Percentiles rank a stretch among this genome's conserved stretches.
Evolutionary conservation across 306 rosid genomes (phyloP).

Genomic region (Ormosia emarginata): DNA sequence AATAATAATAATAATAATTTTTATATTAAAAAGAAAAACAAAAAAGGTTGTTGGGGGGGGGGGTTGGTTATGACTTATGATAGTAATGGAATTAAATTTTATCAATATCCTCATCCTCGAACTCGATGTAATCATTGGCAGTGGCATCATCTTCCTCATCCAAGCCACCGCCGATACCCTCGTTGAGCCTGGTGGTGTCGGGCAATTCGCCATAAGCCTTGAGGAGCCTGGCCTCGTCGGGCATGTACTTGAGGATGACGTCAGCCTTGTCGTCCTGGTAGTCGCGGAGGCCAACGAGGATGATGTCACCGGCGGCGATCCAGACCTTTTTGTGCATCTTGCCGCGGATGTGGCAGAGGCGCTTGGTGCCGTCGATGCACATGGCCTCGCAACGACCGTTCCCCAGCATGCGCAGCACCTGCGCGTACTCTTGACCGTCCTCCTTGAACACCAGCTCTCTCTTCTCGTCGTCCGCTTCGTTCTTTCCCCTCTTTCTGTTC

Average conservation of each 20-base stretch:
- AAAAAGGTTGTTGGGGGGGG: too few species aligned
- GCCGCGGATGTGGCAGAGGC: slow-evolving; percentile 56
- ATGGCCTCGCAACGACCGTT: slow-evolving; percentile 57
- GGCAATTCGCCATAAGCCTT: slow-evolving; percentile 73
- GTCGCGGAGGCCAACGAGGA: slow-evolving; percentile 56
- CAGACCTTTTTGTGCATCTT: slow-evolving; percentile 75
- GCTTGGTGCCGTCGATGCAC: slow-evolving; percentile 61
- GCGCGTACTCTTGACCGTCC: slow-evolving; percentile 65
- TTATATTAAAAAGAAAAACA: too few species aligned
- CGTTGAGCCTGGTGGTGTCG: slow-evolving; percentile 48
- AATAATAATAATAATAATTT: not conserved
- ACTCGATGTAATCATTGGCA: slow-evolving; percentile 48
- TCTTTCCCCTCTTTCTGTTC: slow-evolving; percentile 67
- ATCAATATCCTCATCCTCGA: slow-evolving; percentile 61
- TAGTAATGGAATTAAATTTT: slow-evolving; percentile 19
- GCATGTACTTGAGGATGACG: slow-evolving; percentile 63
- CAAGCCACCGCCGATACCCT: slow-evolving; percentile 48
- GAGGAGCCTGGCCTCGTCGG: slow-evolving; percentile 59
- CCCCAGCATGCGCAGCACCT: slow-evolving; percentile 52
- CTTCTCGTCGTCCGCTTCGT: slow-evolving; percentile 58
- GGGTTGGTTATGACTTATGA: too few species aligned
- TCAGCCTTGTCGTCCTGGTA: slow-evolving; percentile 70
- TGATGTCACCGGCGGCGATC: slow-evolving; percentile 65
- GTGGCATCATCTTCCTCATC: slow-evolving; percentile 53
- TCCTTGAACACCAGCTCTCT: slow-evolving; percentile 64